phyloP scores from a whole-genome alignment of 306 rosid species.

The Aeschynomene evenia region DNA sequence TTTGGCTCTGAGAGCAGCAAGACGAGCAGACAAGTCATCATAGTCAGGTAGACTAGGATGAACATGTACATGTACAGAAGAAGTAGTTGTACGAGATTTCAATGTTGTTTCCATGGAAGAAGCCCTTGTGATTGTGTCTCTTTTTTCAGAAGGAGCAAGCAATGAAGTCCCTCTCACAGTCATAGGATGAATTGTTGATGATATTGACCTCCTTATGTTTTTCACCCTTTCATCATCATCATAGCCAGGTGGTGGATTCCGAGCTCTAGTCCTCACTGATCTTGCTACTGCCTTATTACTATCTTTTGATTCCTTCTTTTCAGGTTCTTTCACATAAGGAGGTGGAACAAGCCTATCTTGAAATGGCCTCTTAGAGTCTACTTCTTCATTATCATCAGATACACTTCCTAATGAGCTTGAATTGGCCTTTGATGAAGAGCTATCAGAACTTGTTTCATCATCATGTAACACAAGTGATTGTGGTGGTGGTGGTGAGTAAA shows the following conservation, averaged over 20 bases:
- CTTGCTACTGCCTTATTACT: constrained; percentile 49
- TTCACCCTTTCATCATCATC: background rate
- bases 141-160: constrained; percentile 35
- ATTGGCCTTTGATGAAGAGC: constrained; percentile 27
- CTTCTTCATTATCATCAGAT: constrained; percentile 45
- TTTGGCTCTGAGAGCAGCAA: constrained; percentile 60
- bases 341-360: constrained; percentile 40
- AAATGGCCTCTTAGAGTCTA: constrained; percentile 45
- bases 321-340: constrained; percentile 50
- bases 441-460: constrained; percentile 41
- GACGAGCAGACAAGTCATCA: constrained; percentile 68
- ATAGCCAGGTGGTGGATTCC: constrained; percentile 27
- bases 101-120: background rate
- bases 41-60: constrained; percentile 86
- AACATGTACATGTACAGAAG: too few species aligned
- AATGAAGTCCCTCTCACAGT: constrained; percentile 41
- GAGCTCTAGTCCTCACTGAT: constrained; percentile 59
- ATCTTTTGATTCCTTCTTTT: constrained; percentile 34
- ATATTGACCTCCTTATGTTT: constrained; percentile 5
- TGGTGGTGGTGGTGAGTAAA: constrained; percentile 40
- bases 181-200: background rate
- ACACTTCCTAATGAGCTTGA: constrained; percentile 52
- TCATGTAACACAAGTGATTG: background rate
- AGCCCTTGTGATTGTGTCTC: background rate
- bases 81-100: too few species aligned